phyloP scores from a whole-genome alignment of 208 protist species.

The Crithidia thermophila region DNA sequence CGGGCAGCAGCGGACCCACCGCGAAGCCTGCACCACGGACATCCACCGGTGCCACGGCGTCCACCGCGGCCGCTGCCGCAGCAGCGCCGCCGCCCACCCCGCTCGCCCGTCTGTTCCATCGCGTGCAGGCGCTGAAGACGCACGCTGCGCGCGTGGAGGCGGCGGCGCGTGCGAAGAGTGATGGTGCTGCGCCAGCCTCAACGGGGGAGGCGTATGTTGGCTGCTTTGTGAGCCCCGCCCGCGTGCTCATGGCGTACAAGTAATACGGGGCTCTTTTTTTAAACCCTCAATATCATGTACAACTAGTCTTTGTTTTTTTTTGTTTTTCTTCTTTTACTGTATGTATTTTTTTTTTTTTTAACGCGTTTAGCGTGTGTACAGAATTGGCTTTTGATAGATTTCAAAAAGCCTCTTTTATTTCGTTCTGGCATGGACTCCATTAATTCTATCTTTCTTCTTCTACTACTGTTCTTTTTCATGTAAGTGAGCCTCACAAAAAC shows the following conservation, averaged over 20 bases:
- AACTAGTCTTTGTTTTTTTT: not conserved
- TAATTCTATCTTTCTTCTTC: too few species aligned
- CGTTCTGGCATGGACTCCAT: too few species aligned
- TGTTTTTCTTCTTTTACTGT: not conserved
- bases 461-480: too few species aligned
- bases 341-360: not conserved
- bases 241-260: slow-evolving; percentile 4
- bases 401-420: too few species aligned
- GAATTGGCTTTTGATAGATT: too few species aligned
- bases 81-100: not conserved
- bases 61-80: not conserved
- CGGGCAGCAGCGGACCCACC: too few species aligned
- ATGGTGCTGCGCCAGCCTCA: not conserved
- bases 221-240: not conserved
- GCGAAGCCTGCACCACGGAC: too few species aligned
- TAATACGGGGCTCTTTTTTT: not conserved
- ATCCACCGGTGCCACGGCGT: not conserved
- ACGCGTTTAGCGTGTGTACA: too few species aligned
- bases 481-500: too few species aligned
- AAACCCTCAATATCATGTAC: not conserved
- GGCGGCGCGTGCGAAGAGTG: not conserved
- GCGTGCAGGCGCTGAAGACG: slow-evolving; percentile 29
- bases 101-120: slow-evolving; percentile 30
- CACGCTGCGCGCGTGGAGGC: slow-evolving; percentile 23
- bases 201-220: not conserved